Evolutionary conservation across 2,329 filamentous ascomycete genomes (phyloP), one percentile per base, ranked within the genome.

Genomic region (Colletotrichum tropicicola): DNA sequence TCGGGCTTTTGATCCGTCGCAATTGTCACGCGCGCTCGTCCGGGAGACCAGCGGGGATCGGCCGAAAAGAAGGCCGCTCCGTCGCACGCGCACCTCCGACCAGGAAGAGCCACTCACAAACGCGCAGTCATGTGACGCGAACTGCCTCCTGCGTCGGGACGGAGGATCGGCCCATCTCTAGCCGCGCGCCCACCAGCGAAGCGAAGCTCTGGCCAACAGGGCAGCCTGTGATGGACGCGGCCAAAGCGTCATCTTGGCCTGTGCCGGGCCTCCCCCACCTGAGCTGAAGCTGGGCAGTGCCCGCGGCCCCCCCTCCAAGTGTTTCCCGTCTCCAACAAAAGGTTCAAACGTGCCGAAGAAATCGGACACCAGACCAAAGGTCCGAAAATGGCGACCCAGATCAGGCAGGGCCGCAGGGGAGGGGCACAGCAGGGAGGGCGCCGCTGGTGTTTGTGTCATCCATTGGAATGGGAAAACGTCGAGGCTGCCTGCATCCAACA

Each of bases 101-200:
- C 32, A 13, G 30, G 39, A 21, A 53, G 48, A 60, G 19, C 55
- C 39, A 44, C 15, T 32, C 23, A 25, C 27, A 45, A 23, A 67
- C 65, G 62, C 65, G 65, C 44, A 48, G 43, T 67, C 65, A 67
- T 28, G 58, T 66, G 65, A 67, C 56, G 2, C 35, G 35, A 15
- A 17, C 10, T 10, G n/a, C 15, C 6, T 9, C 19, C 15, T 25
- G n/a, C 25, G 9, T 35, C 37, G 23, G 7, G 28, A 55, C 23
- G 30, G 28, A 43, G 28, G 8, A 30, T 15, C 54, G 45, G 45
- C 37, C 28, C 45, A 53, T 28, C 60, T 48, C 30, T 32, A 12
- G 32, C 57, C 51, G n/a, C 28, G 12, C 9, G 32, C n/a, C n/a
- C n/a, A 35, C 32, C 32, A 12, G 32, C 32, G 13, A 12, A 21